Percentiles rank a stretch among this genome's conserved stretches.
These are phyloP conservation scores for Paracamarosporium sp. DNA, from an alignment of 2,329 filamentous ascomycete genomes.

Conservation along the genomic window DNA sequence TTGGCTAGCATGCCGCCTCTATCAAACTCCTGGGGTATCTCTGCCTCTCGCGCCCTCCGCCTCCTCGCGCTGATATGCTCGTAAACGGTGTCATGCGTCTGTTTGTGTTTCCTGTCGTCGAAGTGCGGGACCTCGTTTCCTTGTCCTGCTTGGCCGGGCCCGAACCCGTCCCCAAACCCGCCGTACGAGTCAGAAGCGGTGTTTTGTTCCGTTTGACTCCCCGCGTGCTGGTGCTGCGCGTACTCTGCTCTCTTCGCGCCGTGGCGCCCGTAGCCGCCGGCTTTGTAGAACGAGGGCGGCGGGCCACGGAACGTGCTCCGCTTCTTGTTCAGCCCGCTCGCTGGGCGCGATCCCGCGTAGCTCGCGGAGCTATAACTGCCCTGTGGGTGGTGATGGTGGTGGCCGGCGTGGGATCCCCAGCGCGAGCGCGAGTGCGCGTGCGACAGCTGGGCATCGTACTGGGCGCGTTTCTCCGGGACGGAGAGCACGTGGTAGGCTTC, in stretches of 20 bases:
- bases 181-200: constrained; percentile 40
- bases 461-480: constrained; percentile 73
- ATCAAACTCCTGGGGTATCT: constrained; percentile 29
- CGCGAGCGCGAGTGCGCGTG: constrained; percentile 37
- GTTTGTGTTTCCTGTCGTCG: constrained; percentile 73
- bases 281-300: constrained; percentile 86
- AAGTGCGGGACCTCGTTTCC: constrained; percentile 72
- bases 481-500: constrained; percentile 83
- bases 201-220: constrained; percentile 16
- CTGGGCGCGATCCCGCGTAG: constrained; percentile 74
- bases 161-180: constrained; percentile 60
- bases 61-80: constrained; percentile 55
- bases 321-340: constrained; percentile 80
- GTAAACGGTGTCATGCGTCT: constrained; percentile 74
- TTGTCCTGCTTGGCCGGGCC: constrained; percentile 62
- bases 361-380: constrained; percentile 61
- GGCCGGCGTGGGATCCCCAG: constrained; percentile 36
- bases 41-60: constrained; percentile 23
- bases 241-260: constrained; percentile 62
- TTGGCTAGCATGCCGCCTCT: constrained; percentile 35
- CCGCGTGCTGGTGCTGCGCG: constrained; percentile 34
- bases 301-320: constrained; percentile 81
- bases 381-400: constrained; percentile 54
- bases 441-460: constrained; percentile 78
- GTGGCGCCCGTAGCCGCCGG: constrained; percentile 77